Evolutionary conservation across 2,329 filamentous ascomycete species (phyloP).

Genomic region (Incumbomyces lentus): DNA sequence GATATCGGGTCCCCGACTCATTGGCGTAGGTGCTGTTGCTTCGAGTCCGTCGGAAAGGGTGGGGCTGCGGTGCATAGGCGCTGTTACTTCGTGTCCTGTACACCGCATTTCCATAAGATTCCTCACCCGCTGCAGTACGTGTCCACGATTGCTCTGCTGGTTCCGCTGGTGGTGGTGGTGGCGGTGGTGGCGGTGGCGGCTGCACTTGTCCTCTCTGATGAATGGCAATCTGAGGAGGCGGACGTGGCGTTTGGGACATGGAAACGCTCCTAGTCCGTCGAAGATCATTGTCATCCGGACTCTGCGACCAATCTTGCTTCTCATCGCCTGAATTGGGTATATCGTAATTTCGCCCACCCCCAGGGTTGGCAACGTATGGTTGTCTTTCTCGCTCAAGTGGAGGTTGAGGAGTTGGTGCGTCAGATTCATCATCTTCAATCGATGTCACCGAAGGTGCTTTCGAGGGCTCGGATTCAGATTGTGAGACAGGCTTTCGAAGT

Average conservation of each 20-base stretch:
- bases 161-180: constrained; percentile 6
- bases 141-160: constrained; percentile 12
- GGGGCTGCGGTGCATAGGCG: constrained; percentile 3
- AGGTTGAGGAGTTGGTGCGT: constrained; percentile 25
- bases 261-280: constrained; percentile 5
- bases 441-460: constrained; percentile 29
- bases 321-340: constrained; percentile 19
- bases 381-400: constrained; percentile 56
- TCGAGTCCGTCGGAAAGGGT: constrained; percentile 14
- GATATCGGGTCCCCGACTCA: not conserved
- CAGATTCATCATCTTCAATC: constrained; percentile 30
- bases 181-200: constrained; percentile 10
- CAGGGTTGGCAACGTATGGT: constrained; percentile 51
- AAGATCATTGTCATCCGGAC: constrained; percentile 6
- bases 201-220: constrained; percentile 15
- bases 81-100: constrained; percentile 14
- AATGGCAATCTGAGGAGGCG: constrained; percentile 13
- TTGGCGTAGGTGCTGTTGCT: constrained; percentile 3
- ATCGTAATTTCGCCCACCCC: constrained; percentile 48
- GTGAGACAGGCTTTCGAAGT: constrained; percentile 25
- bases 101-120: not conserved
- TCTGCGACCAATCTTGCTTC: constrained; percentile 6
- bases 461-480: constrained; percentile 20
- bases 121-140: constrained; percentile 4
- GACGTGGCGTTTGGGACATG: constrained; percentile 4